Base-by-base conservation (phyloP, 495 filamentous ascomycete species). In the Tricharina praecox region DNA sequence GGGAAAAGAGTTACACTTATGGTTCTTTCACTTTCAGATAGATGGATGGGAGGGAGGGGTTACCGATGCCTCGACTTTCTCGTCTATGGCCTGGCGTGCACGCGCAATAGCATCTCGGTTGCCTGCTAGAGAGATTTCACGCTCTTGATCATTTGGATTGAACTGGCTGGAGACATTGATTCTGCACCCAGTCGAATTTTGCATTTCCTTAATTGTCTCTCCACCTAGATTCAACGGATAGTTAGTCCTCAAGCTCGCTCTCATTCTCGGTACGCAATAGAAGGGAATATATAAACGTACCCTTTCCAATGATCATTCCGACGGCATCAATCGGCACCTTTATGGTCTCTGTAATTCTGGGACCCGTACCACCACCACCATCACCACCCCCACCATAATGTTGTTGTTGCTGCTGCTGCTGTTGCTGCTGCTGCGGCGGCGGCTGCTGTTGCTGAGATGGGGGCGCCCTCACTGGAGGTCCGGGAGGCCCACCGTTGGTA, bases 251-350 rank as follows among this genome's bases (percentile, higher is more conserved):
- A n/a, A n/a, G n/a, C n/a, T n/a, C n/a, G n/a, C n/a, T n/a, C n/a
- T n/a, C n/a, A n/a, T n/a, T n/a, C n/a, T n/a, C n/a, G n/a, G n/a
- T n/a, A n/a, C n/a, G n/a, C n/a, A n/a, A n/a, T n/a, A n/a, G n/a
- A n/a, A n/a, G n/a, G n/a, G n/a, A n/a, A n/a, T n/a, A n/a, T n/a
- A n/a, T n/a, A 9, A 8, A 24, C 56, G 23, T 50, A 73, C 70
- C 79, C 66, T 85, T 85, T 52, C 82, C 82, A 47, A 88, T 88
- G 49, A 88, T 87, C 83, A 90, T 90, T 43, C 83, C 83, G 18
- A 90, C 83, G 7, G 83, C 79, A 55, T 90, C 83, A 13, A 80
- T 84, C 2, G 83, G 83, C 0, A 90, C 83, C 25, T 69, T 75
- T 50, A 90, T 85, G 13, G 71, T 77, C 55, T 88, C 83, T 51